phyloP scores from a whole-genome alignment of 108 stramenopile genomes.

The Fistulifera pelliculosa region DNA sequence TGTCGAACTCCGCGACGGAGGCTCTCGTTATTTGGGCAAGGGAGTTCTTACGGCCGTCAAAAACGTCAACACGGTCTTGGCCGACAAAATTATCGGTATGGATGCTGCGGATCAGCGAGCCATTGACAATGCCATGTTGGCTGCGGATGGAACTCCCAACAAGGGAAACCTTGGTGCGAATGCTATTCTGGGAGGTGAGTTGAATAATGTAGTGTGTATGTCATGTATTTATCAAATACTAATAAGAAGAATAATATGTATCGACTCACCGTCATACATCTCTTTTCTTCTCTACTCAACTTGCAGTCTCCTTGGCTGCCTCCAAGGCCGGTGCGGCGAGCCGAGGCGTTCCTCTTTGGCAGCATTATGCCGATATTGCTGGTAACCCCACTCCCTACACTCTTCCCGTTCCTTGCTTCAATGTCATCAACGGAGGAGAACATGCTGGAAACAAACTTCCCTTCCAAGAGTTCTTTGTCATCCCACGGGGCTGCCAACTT shows the following conservation, averaged over 20 bases:
- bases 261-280: neutral
- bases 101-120: constrained; percentile 89
- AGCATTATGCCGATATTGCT: constrained; percentile 97
- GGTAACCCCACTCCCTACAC: constrained; percentile 89
- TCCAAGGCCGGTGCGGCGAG: constrained; percentile 96
- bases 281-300: constrained; percentile 4
- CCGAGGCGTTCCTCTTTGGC: constrained; percentile 95
- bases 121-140: constrained; percentile 91
- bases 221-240: too few species aligned
- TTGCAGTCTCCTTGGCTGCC: constrained; percentile 88
- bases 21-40: constrained; percentile 96
- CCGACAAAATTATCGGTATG: constrained; percentile 86
- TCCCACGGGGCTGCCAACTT: constrained; percentile 96
- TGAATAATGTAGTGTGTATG: too few species aligned
- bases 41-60: constrained; percentile 89
- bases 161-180: constrained; percentile 98
- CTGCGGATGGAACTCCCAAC: constrained; percentile 91
- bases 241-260: neutral
- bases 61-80: constrained; percentile 93
- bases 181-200: constrained; percentile 96
- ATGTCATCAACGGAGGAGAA: constrained; percentile 99
- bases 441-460: constrained; percentile 99
- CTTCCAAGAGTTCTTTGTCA: constrained; percentile 99
- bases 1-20: constrained; percentile 97
- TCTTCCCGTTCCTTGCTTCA: constrained; percentile 98